Base-by-base conservation (phyloP, 768 basidiomycete genomes). In the Amanita thiersii region DNA sequence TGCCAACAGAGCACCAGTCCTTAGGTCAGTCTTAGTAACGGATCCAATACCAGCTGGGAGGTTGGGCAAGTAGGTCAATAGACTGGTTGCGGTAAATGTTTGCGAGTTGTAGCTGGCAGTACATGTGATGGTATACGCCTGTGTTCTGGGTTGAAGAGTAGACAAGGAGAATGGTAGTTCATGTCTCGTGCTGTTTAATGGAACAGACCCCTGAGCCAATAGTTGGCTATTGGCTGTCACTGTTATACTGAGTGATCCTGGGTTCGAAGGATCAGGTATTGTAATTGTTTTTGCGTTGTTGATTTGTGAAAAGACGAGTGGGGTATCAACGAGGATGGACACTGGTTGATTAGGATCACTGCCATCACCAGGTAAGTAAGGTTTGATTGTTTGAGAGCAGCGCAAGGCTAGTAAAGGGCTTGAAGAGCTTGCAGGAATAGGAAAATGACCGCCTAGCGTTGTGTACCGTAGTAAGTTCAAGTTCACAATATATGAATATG, bases 1-100 rank as follows among this genome's bases (percentile, higher is more conserved):
- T 1, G 73, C 77, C 28, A 77, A 52, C 29, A 80, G 45, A 1
- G 70, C 75, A 2, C 79, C 78, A 3, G 75, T 79, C 24, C 76
- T 66, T 37, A 72, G 57, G 52, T 79, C 77, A 68, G 78, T 73
- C 51, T 79, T 80, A 0, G 77, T 77, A n/a, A 76, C 77, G 2
- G 72, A 70, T 10, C 72, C 69, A 42, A 73, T 72, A 1, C 56
- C 62, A 2, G 61, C 46, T 1, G 71, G 65, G 0, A 68, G 73
- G 19, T 64, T 54, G 3, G 77, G 76, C 24, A 79, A 58, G 40
- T 70, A 71, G 1, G 68, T 68, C 37, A 84, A 53, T 5, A 61
- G 50, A 0, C 70, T 63, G 2, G 63, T 60, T 2, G 73, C 62
- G 2, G 54, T 58, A 50, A 73, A 80, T 3, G 56, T 66, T 42